phyloP scores from a whole-genome alignment of 306 rosid species.

The Fagus crenata region DNA sequence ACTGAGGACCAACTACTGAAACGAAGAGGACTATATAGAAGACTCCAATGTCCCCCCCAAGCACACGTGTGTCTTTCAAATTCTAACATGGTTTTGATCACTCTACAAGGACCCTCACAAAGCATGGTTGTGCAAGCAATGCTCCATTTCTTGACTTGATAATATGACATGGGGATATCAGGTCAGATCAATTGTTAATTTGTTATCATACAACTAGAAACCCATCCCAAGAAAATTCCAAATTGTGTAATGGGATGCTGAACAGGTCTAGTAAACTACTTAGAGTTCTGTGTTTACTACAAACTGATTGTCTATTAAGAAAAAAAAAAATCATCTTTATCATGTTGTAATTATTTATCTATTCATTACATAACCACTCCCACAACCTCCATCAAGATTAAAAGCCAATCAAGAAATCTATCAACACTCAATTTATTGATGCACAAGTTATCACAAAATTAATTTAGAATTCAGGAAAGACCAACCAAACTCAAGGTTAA shows the following conservation, averaged over 20 bases:
- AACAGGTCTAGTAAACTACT: background rate
- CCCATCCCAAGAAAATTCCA: background rate
- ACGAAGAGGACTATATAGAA: too few species aligned
- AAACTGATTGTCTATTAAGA: background rate
- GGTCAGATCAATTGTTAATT: background rate
- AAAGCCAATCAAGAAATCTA: background rate
- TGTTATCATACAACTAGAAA: background rate
- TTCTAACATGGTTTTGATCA: background rate
- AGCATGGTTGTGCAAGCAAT: background rate
- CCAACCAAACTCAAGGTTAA: slow-evolving; percentile 8
- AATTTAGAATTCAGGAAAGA: slow-evolving; percentile 7
- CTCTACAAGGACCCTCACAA: background rate
- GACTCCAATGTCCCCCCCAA: too few species aligned
- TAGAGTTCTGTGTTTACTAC: background rate
- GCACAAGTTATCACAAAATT: background rate
- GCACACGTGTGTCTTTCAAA: too few species aligned
- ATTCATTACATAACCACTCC: too few species aligned
- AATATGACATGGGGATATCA: background rate
- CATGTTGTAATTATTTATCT: too few species aligned
- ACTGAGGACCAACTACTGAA: too few species aligned
- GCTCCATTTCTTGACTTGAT: background rate
- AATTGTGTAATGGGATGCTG: background rate
- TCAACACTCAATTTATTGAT: background rate
- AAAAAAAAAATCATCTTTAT: background rate
- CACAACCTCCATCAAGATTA: background rate